phyloP scores from a whole-genome alignment of 139 green algal species.

The Coccomyxa sp. region DNA sequence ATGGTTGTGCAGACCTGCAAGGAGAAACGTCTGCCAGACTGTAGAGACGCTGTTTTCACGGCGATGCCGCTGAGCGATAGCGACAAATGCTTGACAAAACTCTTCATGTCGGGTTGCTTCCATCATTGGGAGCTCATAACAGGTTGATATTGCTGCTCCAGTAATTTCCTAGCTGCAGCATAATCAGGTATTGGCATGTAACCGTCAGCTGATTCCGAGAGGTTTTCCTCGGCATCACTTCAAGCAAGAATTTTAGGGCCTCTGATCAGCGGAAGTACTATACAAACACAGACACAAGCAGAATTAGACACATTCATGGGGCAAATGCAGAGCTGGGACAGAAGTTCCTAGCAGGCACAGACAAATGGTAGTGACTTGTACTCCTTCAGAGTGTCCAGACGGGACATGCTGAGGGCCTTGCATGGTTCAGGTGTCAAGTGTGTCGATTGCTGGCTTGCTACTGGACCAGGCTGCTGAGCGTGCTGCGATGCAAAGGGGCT shows the following conservation, averaged over 20 bases:
- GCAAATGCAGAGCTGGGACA: slow-evolving; percentile 30
- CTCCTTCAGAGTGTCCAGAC: not conserved
- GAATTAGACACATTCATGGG: too few species aligned
- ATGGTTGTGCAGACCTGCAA: not conserved
- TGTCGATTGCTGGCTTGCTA: not conserved
- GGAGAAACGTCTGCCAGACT: too few species aligned
- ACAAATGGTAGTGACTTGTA: not conserved
- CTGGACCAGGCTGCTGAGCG: too few species aligned
- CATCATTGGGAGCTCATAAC: slow-evolving; percentile 33
- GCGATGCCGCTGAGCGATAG: slow-evolving; percentile 1
- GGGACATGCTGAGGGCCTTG: not conserved
- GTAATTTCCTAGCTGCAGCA: slow-evolving; percentile 16
- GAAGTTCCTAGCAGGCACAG: slow-evolving; percentile 4
- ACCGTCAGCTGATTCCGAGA: too few species aligned
- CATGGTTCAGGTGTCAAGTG: not conserved
- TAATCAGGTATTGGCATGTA: too few species aligned
- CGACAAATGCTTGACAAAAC: slow-evolving; percentile 19
- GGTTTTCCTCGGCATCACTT: not conserved
- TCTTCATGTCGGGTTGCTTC: slow-evolving; percentile 35
- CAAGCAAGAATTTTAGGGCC: not conserved
- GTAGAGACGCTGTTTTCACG: not conserved
- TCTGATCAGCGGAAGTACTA: too few species aligned
- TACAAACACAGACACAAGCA: too few species aligned
- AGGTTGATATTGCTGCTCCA: too few species aligned
- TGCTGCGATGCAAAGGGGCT: not conserved